Base-by-base conservation (phyloP, 805 yeast species). In the Priceomyces carsonii region DNA sequence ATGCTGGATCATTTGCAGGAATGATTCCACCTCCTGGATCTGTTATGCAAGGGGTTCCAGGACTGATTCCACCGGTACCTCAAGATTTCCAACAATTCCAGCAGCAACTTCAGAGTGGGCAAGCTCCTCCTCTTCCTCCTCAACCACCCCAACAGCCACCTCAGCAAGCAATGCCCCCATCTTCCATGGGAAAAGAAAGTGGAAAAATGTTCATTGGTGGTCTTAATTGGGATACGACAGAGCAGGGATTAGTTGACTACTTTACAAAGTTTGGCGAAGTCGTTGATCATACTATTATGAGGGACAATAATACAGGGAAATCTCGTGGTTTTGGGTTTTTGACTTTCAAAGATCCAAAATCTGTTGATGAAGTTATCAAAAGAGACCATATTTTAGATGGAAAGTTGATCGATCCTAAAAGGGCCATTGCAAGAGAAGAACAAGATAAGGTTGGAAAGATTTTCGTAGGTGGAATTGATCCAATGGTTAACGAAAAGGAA, bases 151-250 rank as follows among this genome's bases (percentile, higher is more conserved):
- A 39, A 6, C 38, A 35, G 13, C 33, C 32, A 18, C 30, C 36
- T 26, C 53, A 50, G 8, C 52, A 50, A 26, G 43, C 40, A 24
- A 41, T 36, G 32, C 51, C 47, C 21, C 62, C 52, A 23, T 66
- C 69, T 15, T 59, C 51, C 40, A 45, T 59, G 43, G 72, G 69
- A 18, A 59, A 51, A 35, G 96, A 86, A 51, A 81, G 81, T 45
- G 95, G 95, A 36, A 89, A 89, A 57, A 85, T 89, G 95, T 89
- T 89, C 54, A 79, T 88, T 60, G 99, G 99, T 44, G 99, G 99
- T 33, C 78, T 91, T 51, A 93, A 91, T 55, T 91, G 98, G 98
- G 97, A 91, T 56, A 91, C 99, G 10, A 82, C 90, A 9, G 98
- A 91, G 55, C 95, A 89, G 44, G 79, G 84, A 21, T 67, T 91